Percentiles rank a stretch among this genome's conserved stretches.
phyloP scores from a whole-genome alignment of 1,139 yeast genomes.

The Yamadazyma epiphylla region DNA sequence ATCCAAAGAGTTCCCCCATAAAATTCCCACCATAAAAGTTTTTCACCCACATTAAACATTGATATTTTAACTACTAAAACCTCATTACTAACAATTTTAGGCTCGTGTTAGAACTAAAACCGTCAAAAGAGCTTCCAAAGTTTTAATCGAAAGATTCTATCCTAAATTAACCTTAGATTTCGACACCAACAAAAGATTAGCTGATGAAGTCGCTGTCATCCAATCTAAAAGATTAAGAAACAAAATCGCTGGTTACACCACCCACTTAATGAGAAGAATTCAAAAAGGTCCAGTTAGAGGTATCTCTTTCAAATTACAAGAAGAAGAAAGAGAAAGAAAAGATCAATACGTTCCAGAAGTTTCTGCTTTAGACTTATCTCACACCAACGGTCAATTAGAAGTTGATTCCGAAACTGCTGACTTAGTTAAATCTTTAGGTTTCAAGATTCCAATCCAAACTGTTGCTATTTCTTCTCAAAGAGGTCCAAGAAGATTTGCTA shows the following conservation, averaged over 20 bases:
- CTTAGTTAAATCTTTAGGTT: conserved; percentile 93
- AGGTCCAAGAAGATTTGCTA: conserved; percentile 92
- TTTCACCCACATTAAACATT: too few relatives aligned
- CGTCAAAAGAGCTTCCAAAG: conserved; percentile 99
- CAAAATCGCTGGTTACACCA: conserved; percentile 99
- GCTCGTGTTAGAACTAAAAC: conserved; percentile 99
- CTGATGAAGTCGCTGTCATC: conserved; percentile 97
- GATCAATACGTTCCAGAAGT: conserved; percentile 99
- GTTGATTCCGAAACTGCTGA: conserved; percentile 98
- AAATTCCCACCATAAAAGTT: too few relatives aligned
- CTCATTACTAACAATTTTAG: conserved; percentile 38
- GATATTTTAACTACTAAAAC: too few relatives aligned
- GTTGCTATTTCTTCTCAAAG: conserved; percentile 91
- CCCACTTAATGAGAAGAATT: conserved; percentile 99
- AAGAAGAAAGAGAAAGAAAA: conserved; percentile 99
- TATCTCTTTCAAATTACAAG: conserved; percentile 99
- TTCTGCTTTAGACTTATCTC: conserved; percentile 98
- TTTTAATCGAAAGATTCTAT: conserved; percentile 99
- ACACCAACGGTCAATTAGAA: conserved; percentile 94
- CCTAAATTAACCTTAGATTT: conserved; percentile 99
- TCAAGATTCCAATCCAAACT: conserved; percentile 91
- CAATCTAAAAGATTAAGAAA: conserved; percentile 99
- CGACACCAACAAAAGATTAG: conserved; percentile 99
- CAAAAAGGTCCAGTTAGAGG: conserved; percentile 99
- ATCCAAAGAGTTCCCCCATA: too few relatives aligned